These are phyloP conservation scores for Lithospermum erythrorhizon DNA, from an alignment of 257 asterid genomes.

Conservation along the genomic window DNA sequence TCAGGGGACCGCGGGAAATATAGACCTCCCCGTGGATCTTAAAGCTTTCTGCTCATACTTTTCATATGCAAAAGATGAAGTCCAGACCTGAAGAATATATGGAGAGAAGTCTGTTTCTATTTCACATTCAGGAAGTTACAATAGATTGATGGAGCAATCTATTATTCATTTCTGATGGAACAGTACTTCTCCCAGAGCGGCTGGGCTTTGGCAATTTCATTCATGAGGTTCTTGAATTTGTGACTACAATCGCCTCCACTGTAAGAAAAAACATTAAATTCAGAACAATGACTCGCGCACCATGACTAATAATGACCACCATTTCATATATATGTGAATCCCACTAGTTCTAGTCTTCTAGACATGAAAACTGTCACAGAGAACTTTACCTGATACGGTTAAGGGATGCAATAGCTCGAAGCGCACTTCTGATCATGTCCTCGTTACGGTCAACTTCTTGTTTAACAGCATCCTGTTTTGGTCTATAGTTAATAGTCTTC, in stretches of 20 bases:
- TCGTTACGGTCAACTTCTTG: slow-evolving; percentile 99
- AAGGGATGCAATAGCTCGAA: slow-evolving; percentile 84
- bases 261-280: slow-evolving; percentile 16
- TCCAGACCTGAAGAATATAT: background rate
- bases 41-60: background rate
- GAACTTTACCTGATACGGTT: slow-evolving; percentile 63
- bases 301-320: too few species aligned
- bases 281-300: too few species aligned
- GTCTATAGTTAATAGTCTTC: slow-evolving; percentile 74
- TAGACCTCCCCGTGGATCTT: background rate
- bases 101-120: background rate
- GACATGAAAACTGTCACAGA: too few species aligned
- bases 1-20: background rate
- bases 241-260: slow-evolving; percentile 98
- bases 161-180: slow-evolving; percentile 80
- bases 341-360: background rate
- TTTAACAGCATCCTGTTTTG: slow-evolving; percentile 93
- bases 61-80: background rate
- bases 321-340: background rate
- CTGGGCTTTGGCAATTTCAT: slow-evolving; percentile 53
- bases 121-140: background rate
- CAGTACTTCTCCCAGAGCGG: slow-evolving; percentile 68
- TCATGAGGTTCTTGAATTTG: slow-evolving; percentile 88
- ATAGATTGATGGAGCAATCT: background rate
- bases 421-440: slow-evolving; percentile 97